Base-by-base conservation (phyloP, 2,329 filamentous ascomycete genomes). In the Tolypocladium sp. region DNA sequence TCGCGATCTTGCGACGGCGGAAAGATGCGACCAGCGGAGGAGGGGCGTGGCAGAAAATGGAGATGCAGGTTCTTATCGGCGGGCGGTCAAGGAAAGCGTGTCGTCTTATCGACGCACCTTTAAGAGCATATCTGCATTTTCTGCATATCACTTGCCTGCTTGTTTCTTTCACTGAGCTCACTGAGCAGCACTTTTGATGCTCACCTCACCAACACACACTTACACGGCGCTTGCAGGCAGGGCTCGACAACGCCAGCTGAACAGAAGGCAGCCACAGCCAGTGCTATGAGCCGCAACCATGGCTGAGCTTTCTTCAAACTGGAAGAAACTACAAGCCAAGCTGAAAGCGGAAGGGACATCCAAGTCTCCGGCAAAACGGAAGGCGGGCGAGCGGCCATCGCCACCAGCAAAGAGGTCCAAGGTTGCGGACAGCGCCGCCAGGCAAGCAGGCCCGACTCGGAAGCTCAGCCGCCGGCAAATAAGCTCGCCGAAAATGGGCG, bases 251-350 rank as follows among this genome's bases (percentile, higher is more conserved):
- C 13, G 44, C 44, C 44, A 7, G 25, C 44, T 37, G 35, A 12
- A 13, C 8, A 20, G 17, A 55, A 55, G 53, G 37, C 37, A 41
- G 53, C 35, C 52, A 38, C n/a, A n/a, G 53, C 12, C 52, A 38
- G 35, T 15, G 33, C 25, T 22, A 15, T 8, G 46, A 42, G 66
- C 40, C 55, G 53, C 37, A 53, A 61, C 15, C 38, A 76, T 76
- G 73, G 71, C 72, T 42, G 76, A 76, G 66, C 73, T 87, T 40
- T 88, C 85, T 15, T 85, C 82, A 58, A 92, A 92, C 70, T 92
- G 89, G 89, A 91, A 91, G 74, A 88, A 83, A 74, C 79, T 92
- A 58, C 88, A 91, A 74, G 82, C 82, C 64, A 81, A 81, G 66
- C 74, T 85, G 65, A 79, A 82, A 67, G 70, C 77, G 46, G 77